These are phyloP conservation scores for Metschnikowia peoriensis DNA, from an alignment of 805 yeast species.

Conservation along the genomic window DNA sequence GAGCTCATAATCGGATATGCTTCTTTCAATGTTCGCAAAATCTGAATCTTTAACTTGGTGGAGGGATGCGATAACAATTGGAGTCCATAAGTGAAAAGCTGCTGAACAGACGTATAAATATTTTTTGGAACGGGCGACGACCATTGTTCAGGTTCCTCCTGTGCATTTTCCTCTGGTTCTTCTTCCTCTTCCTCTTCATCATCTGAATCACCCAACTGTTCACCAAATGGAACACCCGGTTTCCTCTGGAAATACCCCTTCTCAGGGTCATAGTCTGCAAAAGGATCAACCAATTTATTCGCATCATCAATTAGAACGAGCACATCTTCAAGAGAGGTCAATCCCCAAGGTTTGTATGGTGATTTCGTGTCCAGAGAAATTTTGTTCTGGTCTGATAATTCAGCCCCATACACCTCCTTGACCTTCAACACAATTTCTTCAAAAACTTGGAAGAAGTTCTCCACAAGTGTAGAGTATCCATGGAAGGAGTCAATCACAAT, in stretches of 20 bases:
- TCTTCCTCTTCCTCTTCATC: slow-evolving; percentile 26
- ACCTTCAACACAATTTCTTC: slow-evolving; percentile 55
- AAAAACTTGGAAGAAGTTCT: slow-evolving; percentile 72
- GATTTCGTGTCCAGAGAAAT: background rate
- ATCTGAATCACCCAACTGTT: slow-evolving; percentile 20
- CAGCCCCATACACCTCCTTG: slow-evolving; percentile 27
- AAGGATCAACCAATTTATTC: slow-evolving; percentile 26
- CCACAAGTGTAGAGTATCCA: slow-evolving; percentile 70
- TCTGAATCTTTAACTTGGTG: slow-evolving; percentile 49
- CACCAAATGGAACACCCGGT: slow-evolving; percentile 36
- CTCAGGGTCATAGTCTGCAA: slow-evolving; percentile 30
- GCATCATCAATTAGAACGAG: slow-evolving; percentile 42
- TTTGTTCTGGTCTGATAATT: slow-evolving; percentile 6
- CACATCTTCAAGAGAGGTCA: slow-evolving; percentile 44
- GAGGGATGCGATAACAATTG: slow-evolving; percentile 68
- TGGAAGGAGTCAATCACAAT: slow-evolving; percentile 79
- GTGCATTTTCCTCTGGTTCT: slow-evolving; percentile 7
- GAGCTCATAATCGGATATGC: slow-evolving; percentile 34
- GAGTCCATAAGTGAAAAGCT: slow-evolving; percentile 68
- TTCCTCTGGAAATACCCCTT: slow-evolving; percentile 39
- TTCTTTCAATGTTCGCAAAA: slow-evolving; percentile 45
- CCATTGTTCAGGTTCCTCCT: slow-evolving; percentile 44
- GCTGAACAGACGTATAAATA: slow-evolving; percentile 57
- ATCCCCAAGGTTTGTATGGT: slow-evolving; percentile 59
- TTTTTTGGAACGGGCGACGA: slow-evolving; percentile 60